These are phyloP conservation scores for Borealophlyctis nickersoniae DNA, from an alignment of 192 early-diverging fungal genomes.

Conservation along the genomic window DNA sequence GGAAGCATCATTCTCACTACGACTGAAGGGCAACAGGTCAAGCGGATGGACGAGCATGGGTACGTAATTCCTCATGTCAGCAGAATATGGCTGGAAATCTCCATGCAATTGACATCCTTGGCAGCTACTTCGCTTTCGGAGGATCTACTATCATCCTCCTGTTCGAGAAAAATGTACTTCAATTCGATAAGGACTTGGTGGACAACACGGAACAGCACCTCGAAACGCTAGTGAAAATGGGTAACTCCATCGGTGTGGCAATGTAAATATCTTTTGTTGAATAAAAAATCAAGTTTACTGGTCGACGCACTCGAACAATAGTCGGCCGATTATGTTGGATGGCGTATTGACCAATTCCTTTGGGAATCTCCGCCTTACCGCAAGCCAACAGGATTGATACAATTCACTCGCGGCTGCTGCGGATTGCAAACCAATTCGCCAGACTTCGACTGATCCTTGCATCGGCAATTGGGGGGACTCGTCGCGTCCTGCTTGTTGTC, in stretches of 20 bases:
- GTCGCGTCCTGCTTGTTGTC: no score
- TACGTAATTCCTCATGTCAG: slow-evolving; percentile 1
- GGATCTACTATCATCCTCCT: slow-evolving; percentile 72
- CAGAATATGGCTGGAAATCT: background rate
- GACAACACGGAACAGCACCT: slow-evolving; percentile 59
- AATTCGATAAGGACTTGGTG: slow-evolving; percentile 69
- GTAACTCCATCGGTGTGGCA: slow-evolving; percentile 47
- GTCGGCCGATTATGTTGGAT: no score
- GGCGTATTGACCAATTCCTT: no score
- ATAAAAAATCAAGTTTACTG: no score
- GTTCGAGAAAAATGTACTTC: slow-evolving; percentile 58
- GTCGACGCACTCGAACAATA: no score
- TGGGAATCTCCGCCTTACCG: no score
- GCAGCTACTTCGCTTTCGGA: slow-evolving; percentile 78
- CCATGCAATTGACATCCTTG: slow-evolving; percentile 18
- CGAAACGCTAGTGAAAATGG: slow-evolving; percentile 67
- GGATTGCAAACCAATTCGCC: no score
- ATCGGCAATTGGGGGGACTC: no score
- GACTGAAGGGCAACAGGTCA: slow-evolving; percentile 34
- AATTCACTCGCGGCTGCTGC: no score
- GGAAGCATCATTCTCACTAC: slow-evolving; percentile 69
- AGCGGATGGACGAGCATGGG: slow-evolving; percentile 74
- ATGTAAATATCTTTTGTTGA: no score
- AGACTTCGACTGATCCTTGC: no score
- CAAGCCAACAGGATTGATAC: no score